These are phyloP conservation scores for Ascochyta pisi DNA, from an alignment of 2,329 filamentous ascomycete genomes.

Conservation along the genomic window DNA sequence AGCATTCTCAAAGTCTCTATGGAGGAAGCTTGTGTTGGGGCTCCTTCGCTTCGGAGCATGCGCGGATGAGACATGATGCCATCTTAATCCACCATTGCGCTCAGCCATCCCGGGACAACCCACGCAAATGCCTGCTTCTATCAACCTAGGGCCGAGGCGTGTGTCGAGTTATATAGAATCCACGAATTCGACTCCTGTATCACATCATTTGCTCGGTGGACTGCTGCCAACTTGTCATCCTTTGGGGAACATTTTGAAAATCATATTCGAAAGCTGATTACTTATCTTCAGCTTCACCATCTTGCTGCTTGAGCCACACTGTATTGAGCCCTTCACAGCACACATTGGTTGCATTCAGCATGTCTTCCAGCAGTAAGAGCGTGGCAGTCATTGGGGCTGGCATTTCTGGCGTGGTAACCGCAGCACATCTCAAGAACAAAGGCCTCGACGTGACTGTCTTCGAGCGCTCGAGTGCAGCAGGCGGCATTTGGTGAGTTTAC, in stretches of 20 bases:
- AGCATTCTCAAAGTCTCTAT: background rate
- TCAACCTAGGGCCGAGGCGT: background rate
- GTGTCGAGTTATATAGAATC: background rate
- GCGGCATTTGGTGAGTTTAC: conserved; percentile 61
- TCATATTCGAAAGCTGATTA: background rate
- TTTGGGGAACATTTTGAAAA: background rate
- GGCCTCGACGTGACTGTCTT: conserved; percentile 60
- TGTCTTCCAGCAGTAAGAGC: conserved; percentile 25
- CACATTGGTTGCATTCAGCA: background rate
- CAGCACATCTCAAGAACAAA: conserved; percentile 45
- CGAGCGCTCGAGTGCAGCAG: conserved; percentile 60
- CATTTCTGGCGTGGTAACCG: conserved; percentile 46
- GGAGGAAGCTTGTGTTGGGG: background rate
- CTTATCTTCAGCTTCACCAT: background rate
- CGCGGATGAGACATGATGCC: conserved; percentile 28
- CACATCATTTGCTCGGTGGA: background rate
- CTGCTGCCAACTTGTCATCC: background rate
- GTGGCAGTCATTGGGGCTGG: conserved; percentile 49
- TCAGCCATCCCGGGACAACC: conserved; percentile 1
- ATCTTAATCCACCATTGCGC: conserved; percentile 28
- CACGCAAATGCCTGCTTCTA: background rate
- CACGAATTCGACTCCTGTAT: background rate
- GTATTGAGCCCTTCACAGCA: background rate
- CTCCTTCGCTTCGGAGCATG: background rate
- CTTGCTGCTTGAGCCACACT: background rate